Base-by-base conservation (phyloP, 2,329 filamentous ascomycete species). In the Monosporascus sp. region DNA sequence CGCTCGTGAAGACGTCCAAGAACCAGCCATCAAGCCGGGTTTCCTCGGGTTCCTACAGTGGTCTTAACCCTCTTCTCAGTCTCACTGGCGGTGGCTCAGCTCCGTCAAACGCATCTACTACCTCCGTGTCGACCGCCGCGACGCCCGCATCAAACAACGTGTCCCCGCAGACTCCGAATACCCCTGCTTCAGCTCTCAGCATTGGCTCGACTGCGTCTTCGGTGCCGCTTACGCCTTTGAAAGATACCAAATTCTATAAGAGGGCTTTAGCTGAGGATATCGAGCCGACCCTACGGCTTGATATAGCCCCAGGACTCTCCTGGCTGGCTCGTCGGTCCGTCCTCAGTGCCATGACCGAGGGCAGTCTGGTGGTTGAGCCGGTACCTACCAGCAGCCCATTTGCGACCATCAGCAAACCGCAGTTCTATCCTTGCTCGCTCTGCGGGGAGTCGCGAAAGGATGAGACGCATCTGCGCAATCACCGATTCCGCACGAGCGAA, bases 221-320 rank as follows among this genome's bases (percentile, higher is more conserved):
- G 18, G 68, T 67, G 44, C 68, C 68, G 20, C 64, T 82, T 36
- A 84, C 82, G 3, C 84, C 85, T 5, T 74, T 99, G 41, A 96
- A 94, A 65, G 94, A 97, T 52, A 90, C 88, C 27, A 90, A 88
- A 59, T 99, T 97, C 67, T 99, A 93, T 74, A 97, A 97, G 74
- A 85, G 94, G 47, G 86, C 85, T 6, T 72, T 97, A 25, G 80
- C 83, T 20, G 94, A 99, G 69, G 94, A 99, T 65, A 90, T 99
- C 52, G 94, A 99, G 67, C 94, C 94, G 0, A 96, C 94, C 0
- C 75, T 99, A 9, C 85, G 94, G 42, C 81, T 99, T 3, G 94
- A 99, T 68, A 81, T 84, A 2, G 92, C 94, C 0, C 94, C 94
- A 0, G 90, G 92, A 0, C 81, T 99, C 27, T 97, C 91, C 1